Evolutionary conservation across 23 red algal genomes (phyloP), one percentile per base, ranked within the genome.

Genomic region (Gracilaria domingensis): DNA sequence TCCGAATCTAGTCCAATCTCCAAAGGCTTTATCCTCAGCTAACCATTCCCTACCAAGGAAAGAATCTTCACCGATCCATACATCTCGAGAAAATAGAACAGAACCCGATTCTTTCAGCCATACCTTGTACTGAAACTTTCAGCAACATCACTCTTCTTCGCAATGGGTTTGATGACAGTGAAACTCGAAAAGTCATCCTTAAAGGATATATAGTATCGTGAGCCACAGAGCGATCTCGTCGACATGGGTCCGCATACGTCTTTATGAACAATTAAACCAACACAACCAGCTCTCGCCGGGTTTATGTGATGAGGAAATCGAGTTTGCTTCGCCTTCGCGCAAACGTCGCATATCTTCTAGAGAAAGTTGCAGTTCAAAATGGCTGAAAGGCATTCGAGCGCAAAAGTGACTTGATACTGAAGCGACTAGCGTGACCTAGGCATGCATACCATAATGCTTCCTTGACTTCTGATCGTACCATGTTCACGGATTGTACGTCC

Each of bases 41-140:
- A 64, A 64, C 59, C 59, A 64, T 8, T 64, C 28, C 21, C 21
- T 28, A 6, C 21, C 65, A 14, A 65, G 83, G 37, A 73, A 87
- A 16, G 18, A 25, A 17, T 51, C 30, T 54, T 87, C 61, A 45
- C 12, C 83, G 1, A 87, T 74, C 6, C 30, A 42, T 0, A 87
- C 2, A 37, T 72, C 83, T 34, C 83, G 9, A 13, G 30, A 14
- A 18, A 87, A 8, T 16, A 87, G 0, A 57, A 51, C 62, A 21
- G 44, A 35, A 21, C 0, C 0, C 8, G 26, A 14, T 40, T 57
- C 8, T 0, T 35, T 26, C 45, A 74, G 24, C 83, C 36, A 87
- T 17, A 87, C 21, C 1, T 74, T 87, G 83, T 87, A 87, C 71
- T 71, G 45, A 85, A 85, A 5, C 20, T 26, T 26, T 71, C 59